Conservation (phyloP, 2,329 filamentous ascomycete species). For the Calonectria hawksworthii region DNA sequence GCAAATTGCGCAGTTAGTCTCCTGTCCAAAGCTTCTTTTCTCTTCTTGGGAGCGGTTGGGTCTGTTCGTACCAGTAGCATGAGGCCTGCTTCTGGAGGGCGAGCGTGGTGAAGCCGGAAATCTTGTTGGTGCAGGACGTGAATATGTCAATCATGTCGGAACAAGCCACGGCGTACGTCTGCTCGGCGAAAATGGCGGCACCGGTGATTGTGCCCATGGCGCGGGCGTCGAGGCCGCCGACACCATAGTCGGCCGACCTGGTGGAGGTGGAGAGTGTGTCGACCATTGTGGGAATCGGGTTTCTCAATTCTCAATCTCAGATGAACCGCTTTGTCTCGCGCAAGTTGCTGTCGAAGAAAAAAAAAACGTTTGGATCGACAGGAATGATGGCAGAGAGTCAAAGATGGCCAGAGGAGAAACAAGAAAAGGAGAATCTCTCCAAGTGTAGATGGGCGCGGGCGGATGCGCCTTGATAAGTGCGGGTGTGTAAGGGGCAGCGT, state of each 20-base stretch:
- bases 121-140: constrained; percentile 43
- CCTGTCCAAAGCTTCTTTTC: background rate
- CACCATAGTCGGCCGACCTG: background rate
- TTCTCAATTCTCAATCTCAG: background rate
- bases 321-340: background rate
- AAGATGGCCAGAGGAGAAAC: background rate
- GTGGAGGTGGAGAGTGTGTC: constrained; percentile 2
- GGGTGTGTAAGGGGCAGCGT: background rate
- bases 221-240: background rate
- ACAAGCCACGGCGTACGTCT: constrained; percentile 44
- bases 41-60: no score
- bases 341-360: no score
- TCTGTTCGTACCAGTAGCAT: constrained; percentile 50
- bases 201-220: background rate
- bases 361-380: no score
- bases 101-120: constrained; percentile 43
- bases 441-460: background rate
- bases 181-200: constrained; percentile 13
- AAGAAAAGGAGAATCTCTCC: background rate
- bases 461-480: background rate
- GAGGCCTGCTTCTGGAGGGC: constrained; percentile 46
- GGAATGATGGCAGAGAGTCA: background rate
- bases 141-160: constrained; percentile 46
- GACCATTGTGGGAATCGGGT: background rate
- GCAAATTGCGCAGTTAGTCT: constrained; percentile 27